Conservation (phyloP, 257 asterid species). For the Solanum appendiculatum region DNA sequence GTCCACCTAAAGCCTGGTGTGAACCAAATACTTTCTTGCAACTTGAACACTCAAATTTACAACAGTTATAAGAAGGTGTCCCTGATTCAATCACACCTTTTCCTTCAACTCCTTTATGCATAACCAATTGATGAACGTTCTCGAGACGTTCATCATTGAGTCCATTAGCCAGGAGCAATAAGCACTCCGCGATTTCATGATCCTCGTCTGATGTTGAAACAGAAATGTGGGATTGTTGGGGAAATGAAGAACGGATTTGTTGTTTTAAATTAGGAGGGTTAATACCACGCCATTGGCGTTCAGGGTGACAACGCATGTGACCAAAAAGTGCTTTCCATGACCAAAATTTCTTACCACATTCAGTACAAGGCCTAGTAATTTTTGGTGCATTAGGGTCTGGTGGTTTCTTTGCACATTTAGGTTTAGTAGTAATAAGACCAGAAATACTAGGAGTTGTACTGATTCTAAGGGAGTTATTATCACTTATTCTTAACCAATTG, state of each 20-base stretch:
- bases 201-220: slow-evolving; percentile 36
- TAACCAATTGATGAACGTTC: slow-evolving; percentile 7
- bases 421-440: slow-evolving; percentile 1
- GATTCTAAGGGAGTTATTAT: not conserved
- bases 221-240: not conserved
- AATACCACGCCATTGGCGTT: slow-evolving; percentile 89
- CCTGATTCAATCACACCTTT: not conserved
- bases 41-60: slow-evolving; percentile 65
- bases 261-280: slow-evolving; percentile 40
- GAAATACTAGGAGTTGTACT: not conserved
- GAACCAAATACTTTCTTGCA: slow-evolving; percentile 79
- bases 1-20: slow-evolving; percentile 82
- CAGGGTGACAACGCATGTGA: slow-evolving; percentile 99
- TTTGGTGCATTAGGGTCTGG: slow-evolving; percentile 44
- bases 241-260: not conserved
- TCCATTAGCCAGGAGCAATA: slow-evolving; percentile 51
- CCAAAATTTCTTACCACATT: slow-evolving; percentile 73
- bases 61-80: not conserved
- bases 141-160: not conserved
- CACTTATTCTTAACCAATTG: slow-evolving; percentile 18
- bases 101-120: not conserved
- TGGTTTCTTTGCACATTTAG: slow-evolving; percentile 26
- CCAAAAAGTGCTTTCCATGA: slow-evolving; percentile 93
- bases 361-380: slow-evolving; percentile 66
- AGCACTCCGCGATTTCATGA: slow-evolving; percentile 45